These are phyloP conservation scores for Hypoxylon fragiforme DNA, from an alignment of 495 filamentous ascomycete genomes.

Conservation along the genomic window DNA sequence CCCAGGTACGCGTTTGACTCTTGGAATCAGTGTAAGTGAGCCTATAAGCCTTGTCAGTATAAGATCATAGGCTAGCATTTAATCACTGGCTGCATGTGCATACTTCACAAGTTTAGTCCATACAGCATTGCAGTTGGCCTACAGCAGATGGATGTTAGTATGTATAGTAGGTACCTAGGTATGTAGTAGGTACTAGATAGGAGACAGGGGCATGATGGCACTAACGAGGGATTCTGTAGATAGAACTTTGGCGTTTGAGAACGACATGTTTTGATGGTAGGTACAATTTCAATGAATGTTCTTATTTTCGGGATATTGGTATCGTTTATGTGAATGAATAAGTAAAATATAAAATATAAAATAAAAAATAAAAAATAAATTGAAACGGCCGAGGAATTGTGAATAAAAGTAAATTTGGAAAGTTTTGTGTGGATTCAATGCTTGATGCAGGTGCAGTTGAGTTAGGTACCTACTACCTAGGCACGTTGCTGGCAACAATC, in stretches of 20 bases:
- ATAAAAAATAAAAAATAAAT: background rate
- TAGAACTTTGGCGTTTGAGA: constrained; percentile 49
- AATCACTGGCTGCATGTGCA: constrained; percentile 29
- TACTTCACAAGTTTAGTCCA: constrained; percentile 66
- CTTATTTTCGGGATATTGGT: background rate
- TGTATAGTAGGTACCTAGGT: constrained; percentile 18
- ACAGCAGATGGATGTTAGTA: background rate
- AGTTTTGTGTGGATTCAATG: too few relatives aligned
- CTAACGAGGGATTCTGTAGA: constrained; percentile 47
- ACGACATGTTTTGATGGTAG: constrained; percentile 38
- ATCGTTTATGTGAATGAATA: too few relatives aligned
- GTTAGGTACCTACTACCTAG: too few relatives aligned
- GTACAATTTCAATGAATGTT: too few relatives aligned
- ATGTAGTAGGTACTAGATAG: too few relatives aligned
- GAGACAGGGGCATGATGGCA: background rate
- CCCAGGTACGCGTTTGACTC: constrained; percentile 73
- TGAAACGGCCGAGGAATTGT: background rate
- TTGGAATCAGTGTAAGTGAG: constrained; percentile 74
- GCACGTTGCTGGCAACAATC: too few relatives aligned
- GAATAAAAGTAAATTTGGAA: too few relatives aligned
- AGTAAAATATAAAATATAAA: background rate
- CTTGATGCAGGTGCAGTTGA: too few relatives aligned
- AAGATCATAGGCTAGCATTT: background rate
- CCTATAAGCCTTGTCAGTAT: constrained; percentile 41
- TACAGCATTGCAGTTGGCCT: constrained; percentile 62